A percentile compares a stretch with the other conserved stretches of the same genome.
Evolutionary conservation across 768 basidiomycete species (phyloP).

Genomic region (Termitomyces sp.): DNA sequence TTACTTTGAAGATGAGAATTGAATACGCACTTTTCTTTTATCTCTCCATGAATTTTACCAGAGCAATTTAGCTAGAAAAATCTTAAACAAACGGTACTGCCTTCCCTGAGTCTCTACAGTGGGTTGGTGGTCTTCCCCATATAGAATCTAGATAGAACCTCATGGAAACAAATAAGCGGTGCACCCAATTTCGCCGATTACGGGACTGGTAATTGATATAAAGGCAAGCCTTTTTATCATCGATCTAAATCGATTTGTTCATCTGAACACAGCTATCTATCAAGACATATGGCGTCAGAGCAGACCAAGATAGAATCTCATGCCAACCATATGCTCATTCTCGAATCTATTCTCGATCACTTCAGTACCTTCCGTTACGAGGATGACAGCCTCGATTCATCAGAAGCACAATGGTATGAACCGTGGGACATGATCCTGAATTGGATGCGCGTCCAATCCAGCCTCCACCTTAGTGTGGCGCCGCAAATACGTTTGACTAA

Average conservation of each 20-base stretch:
- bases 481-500: neutral
- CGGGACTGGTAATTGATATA: neutral
- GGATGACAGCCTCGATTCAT: neutral
- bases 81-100: no score
- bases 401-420: neutral
- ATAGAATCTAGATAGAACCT: no score
- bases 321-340: neutral
- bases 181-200: neutral
- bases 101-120: no score
- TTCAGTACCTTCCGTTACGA: neutral
- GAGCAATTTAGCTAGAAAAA: no score
- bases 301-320: neutral
- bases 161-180: neutral
- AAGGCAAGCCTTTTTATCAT: neutral
- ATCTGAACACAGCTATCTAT: neutral
- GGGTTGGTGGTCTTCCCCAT: no score
- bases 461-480: neutral
- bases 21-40: no score
- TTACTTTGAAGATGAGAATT: no score
- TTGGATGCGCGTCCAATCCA: neutral
- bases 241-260: neutral
- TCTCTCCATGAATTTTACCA: no score
- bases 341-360: neutral
- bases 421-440: neutral
- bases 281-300: neutral